A percentile compares a stretch with the other conserved stretches of the same genome.
Conservation (phyloP, 768 basidiomycete genomes). For the Mycena maculata region DNA sequence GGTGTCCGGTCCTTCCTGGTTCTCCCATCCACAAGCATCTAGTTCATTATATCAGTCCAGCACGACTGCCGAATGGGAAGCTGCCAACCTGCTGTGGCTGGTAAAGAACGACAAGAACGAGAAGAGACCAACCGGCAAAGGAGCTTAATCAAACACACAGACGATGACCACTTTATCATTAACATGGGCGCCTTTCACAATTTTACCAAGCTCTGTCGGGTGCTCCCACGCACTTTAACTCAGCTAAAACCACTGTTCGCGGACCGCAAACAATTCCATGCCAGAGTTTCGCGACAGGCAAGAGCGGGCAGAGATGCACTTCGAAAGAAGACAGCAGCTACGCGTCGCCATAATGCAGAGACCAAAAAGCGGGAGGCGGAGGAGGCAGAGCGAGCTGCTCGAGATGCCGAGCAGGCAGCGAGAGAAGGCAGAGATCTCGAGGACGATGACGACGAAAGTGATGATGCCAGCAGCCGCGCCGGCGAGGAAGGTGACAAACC, state of each 20-base stretch:
- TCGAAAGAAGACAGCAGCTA: slow-evolving; percentile 8
- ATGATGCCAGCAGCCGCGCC: background rate
- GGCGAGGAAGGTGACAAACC: too few species aligned
- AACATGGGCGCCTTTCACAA: slow-evolving; percentile 31
- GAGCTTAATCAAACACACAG: slow-evolving; percentile 19
- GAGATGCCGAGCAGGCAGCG: slow-evolving; percentile 4
- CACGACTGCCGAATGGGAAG: slow-evolving; percentile 33
- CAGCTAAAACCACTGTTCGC: background rate
- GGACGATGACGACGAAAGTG: background rate
- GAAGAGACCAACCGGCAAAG: background rate
- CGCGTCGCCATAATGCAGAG: slow-evolving; percentile 10
- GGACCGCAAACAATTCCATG: slow-evolving; percentile 9
- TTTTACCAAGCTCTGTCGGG: background rate
- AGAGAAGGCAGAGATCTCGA: background rate
- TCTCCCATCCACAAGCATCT: background rate
- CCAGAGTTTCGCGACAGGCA: background rate
- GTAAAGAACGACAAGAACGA: slow-evolving; percentile 25
- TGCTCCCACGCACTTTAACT: slow-evolving; percentile 8
- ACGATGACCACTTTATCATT: slow-evolving; percentile 33
- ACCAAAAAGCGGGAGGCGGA: slow-evolving; percentile 5
- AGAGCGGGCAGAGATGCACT: background rate
- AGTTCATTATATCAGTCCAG: slow-evolving; percentile 26
- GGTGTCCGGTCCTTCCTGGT: background rate
- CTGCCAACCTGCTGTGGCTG: slow-evolving; percentile 11
- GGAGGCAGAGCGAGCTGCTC: slow-evolving; percentile 11